Conservation (phyloP, 129 eudicot genomes). For the Silybum marianum region DNA sequence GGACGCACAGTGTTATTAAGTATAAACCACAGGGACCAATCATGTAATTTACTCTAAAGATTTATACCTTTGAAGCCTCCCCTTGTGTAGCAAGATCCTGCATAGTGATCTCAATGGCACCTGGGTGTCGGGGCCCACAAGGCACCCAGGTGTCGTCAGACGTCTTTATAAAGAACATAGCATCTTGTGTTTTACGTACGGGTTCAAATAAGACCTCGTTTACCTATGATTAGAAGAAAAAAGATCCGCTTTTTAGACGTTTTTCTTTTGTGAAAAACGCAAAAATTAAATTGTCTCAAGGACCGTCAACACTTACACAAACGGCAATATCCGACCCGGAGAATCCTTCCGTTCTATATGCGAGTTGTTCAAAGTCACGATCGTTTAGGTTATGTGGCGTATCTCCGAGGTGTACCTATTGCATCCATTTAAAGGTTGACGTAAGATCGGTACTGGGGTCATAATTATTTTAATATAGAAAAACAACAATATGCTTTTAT, state of each 20-base stretch:
- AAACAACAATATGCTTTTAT: background rate
- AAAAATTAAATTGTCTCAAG: background rate
- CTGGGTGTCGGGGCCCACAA: constrained; percentile 67
- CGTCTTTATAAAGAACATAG: constrained; percentile 48
- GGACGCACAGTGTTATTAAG: too few species aligned
- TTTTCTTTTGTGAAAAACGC: background rate
- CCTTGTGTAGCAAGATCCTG: constrained; percentile 63
- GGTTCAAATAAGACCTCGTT: constrained; percentile 67
- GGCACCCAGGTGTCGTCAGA: constrained; percentile 48
- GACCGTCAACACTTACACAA: constrained; percentile 44
- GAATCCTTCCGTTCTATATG: constrained; percentile 54
- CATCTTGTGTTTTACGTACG: constrained; percentile 65
- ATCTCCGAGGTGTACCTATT: constrained; percentile 62
- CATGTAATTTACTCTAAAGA: background rate
- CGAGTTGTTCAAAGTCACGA: constrained; percentile 56
- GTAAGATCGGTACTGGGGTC: background rate
- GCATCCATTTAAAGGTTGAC: background rate
- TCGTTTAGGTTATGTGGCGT: constrained; percentile 56
- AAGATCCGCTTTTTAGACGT: constrained; percentile 11
- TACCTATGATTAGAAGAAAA: constrained; percentile 35
- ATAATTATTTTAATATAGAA: background rate
- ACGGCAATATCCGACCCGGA: constrained; percentile 72
- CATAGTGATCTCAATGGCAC: constrained; percentile 62
- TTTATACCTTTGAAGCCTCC: constrained; percentile 54
- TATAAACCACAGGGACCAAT: too few species aligned